phyloP scores from a whole-genome alignment of 192 early-diverging fungal genomes.

The Umbelopsis vinacea region DNA sequence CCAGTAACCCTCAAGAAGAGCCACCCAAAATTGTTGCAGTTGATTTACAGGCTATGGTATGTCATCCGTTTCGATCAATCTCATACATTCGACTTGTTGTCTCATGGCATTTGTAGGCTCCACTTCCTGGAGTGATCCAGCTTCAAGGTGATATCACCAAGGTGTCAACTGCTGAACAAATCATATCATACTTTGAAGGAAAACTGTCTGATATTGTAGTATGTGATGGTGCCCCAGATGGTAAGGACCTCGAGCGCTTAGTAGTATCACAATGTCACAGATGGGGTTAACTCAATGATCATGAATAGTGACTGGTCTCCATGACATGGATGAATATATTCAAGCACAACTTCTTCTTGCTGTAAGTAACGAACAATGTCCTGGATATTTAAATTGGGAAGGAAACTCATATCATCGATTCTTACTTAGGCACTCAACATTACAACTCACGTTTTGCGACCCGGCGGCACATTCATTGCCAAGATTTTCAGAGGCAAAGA shows the following conservation, averaged over 20 bases:
- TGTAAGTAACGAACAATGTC: conserved; percentile 18
- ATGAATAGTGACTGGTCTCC: conserved; percentile 82
- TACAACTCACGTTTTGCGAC: conserved; percentile 89
- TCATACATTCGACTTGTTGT: not conserved
- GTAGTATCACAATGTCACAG: no score
- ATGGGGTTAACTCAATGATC: not conserved
- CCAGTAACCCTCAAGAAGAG: conserved; percentile 41
- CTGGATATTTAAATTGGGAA: not conserved
- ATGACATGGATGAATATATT: conserved; percentile 99
- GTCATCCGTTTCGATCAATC: not conserved
- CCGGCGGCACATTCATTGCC: conserved; percentile 94
- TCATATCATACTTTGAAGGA: conserved; percentile 89
- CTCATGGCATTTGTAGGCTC: conserved; percentile 57
- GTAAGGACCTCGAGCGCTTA: conserved; percentile 41
- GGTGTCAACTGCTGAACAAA: conserved; percentile 86
- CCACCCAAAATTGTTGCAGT: conserved; percentile 90
- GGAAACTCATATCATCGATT: not conserved
- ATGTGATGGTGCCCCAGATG: conserved; percentile 95
- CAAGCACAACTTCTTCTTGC: conserved; percentile 96
- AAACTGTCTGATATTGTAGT: conserved; percentile 90
- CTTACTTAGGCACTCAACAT: conserved; percentile 87
- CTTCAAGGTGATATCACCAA: conserved; percentile 99
- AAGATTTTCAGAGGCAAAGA: conserved; percentile 98
- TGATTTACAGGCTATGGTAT: conserved; percentile 93
- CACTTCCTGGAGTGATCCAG: conserved; percentile 90